Evolutionary conservation across 768 basidiomycete genomes (phyloP), one percentile per base, ranked within the genome.

Genomic region (Boletellus emodensis): DNA sequence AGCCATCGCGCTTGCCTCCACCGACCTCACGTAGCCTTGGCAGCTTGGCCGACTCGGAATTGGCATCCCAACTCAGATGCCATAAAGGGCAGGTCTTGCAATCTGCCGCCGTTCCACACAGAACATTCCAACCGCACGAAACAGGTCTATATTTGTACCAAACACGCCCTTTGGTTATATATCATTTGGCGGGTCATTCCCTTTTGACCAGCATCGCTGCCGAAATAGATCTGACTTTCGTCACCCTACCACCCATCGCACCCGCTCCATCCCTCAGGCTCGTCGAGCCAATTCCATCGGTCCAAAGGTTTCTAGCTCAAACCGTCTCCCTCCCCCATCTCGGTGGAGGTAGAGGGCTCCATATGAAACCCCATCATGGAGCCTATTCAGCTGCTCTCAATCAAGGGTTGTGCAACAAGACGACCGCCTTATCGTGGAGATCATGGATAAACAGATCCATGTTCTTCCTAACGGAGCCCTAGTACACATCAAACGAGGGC

Each of bases 81-180:
- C 58, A 20, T 48, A 55, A 44, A 39, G 3, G 50, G 63, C 45
- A 57, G 18, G 56, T 55, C 33, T 13, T 54, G 46, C 51, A 58
- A 54, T 62, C 44, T 17, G 42, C 59, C 18, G 14, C 32, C 30
- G 48, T 65, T 65, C 63, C 45, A 60, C 15, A 46, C 48, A 63
- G 62, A 63, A 63, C 50, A 38, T 63, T 65, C 62, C 52, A 54
- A 41, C 34, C 13, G 17, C 32, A 20, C 30, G 20, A 41, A 46
- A 9, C 34, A 48, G 48, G 57, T 13, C 37, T 44, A 61, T 54
- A 61, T 57, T 57, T 54, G 12, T 44, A 32, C 62, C 59, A 64
- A 62, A 64, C 49, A 55, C 40, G 18, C 18, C 24, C 24, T 26
- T 26, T 26, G 24, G 24, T 26, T 26, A 26, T 26, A 22, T 42